These are phyloP conservation scores for Clavispora phyllophila DNA, from an alignment of 805 yeast genomes.

Conservation along the genomic window DNA sequence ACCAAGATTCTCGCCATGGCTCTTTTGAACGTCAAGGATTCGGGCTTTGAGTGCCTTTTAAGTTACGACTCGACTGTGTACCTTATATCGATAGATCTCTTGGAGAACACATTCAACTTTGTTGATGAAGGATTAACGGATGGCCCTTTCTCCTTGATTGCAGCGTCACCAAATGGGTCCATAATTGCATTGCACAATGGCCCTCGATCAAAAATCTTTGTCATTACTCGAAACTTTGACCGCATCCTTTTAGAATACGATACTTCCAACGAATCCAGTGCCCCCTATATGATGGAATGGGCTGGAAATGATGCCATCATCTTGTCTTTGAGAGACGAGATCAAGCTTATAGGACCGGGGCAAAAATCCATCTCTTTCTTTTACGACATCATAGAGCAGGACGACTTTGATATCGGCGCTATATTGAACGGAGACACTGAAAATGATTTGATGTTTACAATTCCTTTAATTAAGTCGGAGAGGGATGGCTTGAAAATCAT, in stretches of 20 bases:
- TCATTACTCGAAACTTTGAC: conserved; percentile 45
- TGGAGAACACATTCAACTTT: conserved; percentile 20
- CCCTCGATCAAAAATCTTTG: conserved; percentile 39
- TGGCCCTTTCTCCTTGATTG: conserved; percentile 43
- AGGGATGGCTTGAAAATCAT: conserved; percentile 68
- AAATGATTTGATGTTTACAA: conserved; percentile 22
- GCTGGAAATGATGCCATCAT: conserved; percentile 82
- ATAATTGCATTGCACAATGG: conserved; percentile 46
- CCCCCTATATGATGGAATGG: conserved; percentile 61
- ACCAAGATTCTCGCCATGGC: conserved; percentile 19
- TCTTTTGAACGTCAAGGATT: conserved; percentile 8
- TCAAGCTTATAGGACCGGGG: conserved; percentile 68
- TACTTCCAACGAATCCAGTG: conserved; percentile 32
- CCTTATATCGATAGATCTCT: conserved; percentile 21
- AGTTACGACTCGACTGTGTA: conserved; percentile 25
- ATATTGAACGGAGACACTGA: conserved; percentile 9
- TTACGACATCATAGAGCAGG: conserved; percentile 29
- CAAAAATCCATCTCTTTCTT: conserved; percentile 53
- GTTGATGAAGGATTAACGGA: conserved; percentile 38
- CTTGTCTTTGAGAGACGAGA: conserved; percentile 55
- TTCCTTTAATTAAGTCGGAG: conserved; percentile 46
- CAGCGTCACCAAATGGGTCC: conserved; percentile 51
- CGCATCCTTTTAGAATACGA: conserved; percentile 41
- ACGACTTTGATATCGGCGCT: conserved; percentile 26
- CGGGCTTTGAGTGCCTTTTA: conserved; percentile 18